These are phyloP conservation scores for Penicillium fimorum DNA, from an alignment of 495 filamentous ascomycete genomes.

Conservation along the genomic window DNA sequence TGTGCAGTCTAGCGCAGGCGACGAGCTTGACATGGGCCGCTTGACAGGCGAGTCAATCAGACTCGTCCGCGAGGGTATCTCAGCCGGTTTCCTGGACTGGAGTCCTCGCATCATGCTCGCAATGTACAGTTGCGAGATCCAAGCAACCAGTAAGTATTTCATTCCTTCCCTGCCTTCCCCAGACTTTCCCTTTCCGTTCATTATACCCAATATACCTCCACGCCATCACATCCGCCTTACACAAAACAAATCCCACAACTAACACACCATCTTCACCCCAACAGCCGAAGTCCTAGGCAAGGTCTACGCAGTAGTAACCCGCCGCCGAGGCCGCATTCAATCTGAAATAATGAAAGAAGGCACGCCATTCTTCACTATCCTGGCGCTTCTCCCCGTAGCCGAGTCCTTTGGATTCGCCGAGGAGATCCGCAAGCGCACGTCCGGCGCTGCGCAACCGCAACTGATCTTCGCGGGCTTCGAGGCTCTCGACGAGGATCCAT, in stretches of 20 bases:
- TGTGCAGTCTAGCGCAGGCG: constrained; percentile 51
- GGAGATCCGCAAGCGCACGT: constrained; percentile 92
- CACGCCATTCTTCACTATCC: constrained; percentile 92
- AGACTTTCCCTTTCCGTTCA: too few relatives aligned
- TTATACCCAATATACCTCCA: not conserved
- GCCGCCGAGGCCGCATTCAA: constrained; percentile 84
- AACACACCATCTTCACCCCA: constrained; percentile 14
- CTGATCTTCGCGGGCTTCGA: constrained; percentile 92
- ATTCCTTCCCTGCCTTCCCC: not conserved
- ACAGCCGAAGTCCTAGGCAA: constrained; percentile 89
- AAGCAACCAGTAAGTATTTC: constrained; percentile 75
- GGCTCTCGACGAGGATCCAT: constrained; percentile 86
- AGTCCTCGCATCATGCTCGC: constrained; percentile 87
- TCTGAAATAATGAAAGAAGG: constrained; percentile 92
- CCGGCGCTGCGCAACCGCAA: constrained; percentile 86
- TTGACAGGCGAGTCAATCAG: constrained; percentile 90
- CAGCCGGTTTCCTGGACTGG: constrained; percentile 91
- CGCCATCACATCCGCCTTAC: not conserved
- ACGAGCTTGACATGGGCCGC: constrained; percentile 72
- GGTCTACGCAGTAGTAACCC: constrained; percentile 90
- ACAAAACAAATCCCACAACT: constrained; percentile 10
- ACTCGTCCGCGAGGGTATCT: constrained; percentile 79
- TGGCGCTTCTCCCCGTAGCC: constrained; percentile 80
- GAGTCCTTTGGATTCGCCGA: constrained; percentile 95
- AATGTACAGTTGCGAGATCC: constrained; percentile 98